Evolutionary conservation across 768 basidiomycete genomes (phyloP), one percentile per base, ranked within the genome.

Genomic region (Vishniacozyma victoriae): DNA sequence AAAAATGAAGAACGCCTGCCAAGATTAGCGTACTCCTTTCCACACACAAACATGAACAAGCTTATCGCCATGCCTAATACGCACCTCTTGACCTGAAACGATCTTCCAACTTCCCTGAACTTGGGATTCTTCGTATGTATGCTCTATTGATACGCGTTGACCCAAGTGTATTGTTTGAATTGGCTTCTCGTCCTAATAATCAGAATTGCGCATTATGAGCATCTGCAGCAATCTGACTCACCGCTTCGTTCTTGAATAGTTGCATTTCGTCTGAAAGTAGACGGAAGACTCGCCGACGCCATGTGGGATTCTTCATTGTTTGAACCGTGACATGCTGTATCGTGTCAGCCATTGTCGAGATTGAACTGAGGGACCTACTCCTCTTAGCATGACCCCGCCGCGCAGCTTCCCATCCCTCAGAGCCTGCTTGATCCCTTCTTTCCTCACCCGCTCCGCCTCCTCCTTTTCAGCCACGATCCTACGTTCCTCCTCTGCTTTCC

Each of bases 91-190:
- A 14, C 55, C 60, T 9, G 57, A 50, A 14, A 52, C 33, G 35
- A 68, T 46, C 44, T 62, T 68, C 44, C 61, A 68, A 35, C 66
- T 68, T 13, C 49, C 66, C 35, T 68, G 60, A 6, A 68, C 60
- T 37, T 64, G 62, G 18, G 48, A 50, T 40, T 68, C 66, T 25
- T 68, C 66, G 44, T 68, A 68, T 35, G 42, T 50, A 31, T 56
- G 52, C 3, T 52, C 48, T 1, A 68, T 38, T 13, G 37, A 42
- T 5, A 55, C 27, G 0, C 27, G 29, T 1, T n/a, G 20, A 4
- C 48, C 50, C 9, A 68, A 44, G 15, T 41, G 46, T 5, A 68
- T 64, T 9, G 44, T 48, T 40, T 53, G 50, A 5, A 68, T 68
- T 1, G 62, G 57, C 22, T 53, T 57, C 2, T 26, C 50, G 33